Evolutionary conservation across 2,329 filamentous ascomycete genomes (phyloP), one percentile per base, ranked within the genome.

Genomic region (Didymella exigua): DNA sequence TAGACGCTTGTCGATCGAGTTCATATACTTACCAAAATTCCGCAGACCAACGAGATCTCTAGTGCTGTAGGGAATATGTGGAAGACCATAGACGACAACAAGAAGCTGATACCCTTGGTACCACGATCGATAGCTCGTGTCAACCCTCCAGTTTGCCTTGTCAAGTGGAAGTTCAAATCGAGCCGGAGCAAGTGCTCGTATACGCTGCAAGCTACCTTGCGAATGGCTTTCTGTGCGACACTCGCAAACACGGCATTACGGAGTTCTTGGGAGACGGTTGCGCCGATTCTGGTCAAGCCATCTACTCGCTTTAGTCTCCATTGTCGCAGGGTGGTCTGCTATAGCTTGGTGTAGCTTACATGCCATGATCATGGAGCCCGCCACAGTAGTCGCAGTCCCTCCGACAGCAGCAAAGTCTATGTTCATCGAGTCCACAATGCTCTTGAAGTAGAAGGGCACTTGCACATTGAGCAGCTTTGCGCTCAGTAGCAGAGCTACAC

Each of bases 361-460:
- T 53, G 91, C 95, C 62, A 99, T 78, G 51, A 99, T 95, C 86
- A 97, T 92, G 54, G 90, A 89, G 4, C 95, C 93, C 10, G 92
- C 95, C 7, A 96, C 88, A 0, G 91, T 92, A 47, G 88, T 90
- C 24, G 91, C 93, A 0, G 92, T 96, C 7, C 92, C 93, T n/a
- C 92, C 93, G 5, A 90, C 79, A 14, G 89, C 83, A n/a, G 86
- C 84, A 72, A 96, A 88, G 75, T 99, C 95, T 64, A 99, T 85
- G 74, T 99, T 99, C 91, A 99, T 96, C 18, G 91, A 87, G 75
- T 99, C 96, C 36, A 99, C 91, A 61, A 99, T 98, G 75, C 81
- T 93, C 81, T 98, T 98, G 81, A 99, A 99, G 81, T 97, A 99
- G 74, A 99, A 99, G 0, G 95, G 95, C 41, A 99, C 91, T 79